phyloP scores from a whole-genome alignment of 176 grass and related monocot species.

The Avena atlantica region DNA sequence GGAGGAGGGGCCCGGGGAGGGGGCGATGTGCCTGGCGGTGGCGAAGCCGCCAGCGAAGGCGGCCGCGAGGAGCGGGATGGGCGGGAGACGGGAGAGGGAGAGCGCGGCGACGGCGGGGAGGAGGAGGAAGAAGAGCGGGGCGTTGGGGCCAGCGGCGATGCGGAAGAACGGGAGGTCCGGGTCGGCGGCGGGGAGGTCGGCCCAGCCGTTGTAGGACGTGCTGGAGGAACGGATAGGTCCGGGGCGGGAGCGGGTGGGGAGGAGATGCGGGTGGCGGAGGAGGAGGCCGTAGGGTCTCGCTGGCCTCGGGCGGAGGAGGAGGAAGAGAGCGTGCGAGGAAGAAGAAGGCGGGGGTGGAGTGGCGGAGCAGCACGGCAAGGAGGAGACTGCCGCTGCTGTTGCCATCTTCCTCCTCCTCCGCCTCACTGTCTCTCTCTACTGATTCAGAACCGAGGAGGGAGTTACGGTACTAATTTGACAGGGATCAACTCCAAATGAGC shows the following conservation, averaged over 20 bases:
- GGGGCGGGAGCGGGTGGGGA: slow-evolving; percentile 12
- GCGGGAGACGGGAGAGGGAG: slow-evolving; percentile 62
- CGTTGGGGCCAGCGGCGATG: background rate
- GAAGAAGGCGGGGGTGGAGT: background rate
- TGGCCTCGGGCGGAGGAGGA: background rate
- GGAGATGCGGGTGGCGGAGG: background rate
- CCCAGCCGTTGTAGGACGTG: slow-evolving; percentile 70
- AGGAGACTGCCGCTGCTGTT: too few species aligned
- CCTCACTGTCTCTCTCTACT: too few species aligned
- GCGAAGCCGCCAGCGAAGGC: slow-evolving; percentile 48
- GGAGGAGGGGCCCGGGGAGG: slow-evolving; percentile 5
- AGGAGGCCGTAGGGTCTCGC: background rate
- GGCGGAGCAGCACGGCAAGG: too few species aligned
- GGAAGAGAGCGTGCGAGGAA: background rate
- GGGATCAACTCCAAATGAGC: too few species aligned
- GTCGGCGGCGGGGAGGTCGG: slow-evolving; percentile 60
- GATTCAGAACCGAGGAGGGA: too few species aligned
- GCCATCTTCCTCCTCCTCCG: too few species aligned
- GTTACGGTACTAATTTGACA: too few species aligned
- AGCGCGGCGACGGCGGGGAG: slow-evolving; percentile 38
- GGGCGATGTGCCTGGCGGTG: slow-evolving; percentile 33
- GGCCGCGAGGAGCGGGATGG: slow-evolving; percentile 57
- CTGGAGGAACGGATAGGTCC: slow-evolving; percentile 9
- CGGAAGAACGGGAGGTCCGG: background rate
- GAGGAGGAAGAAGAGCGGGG: slow-evolving; percentile 31